Conservation (phyloP, 129 eudicot genomes). For the Saposhnikovia divaricata region DNA sequence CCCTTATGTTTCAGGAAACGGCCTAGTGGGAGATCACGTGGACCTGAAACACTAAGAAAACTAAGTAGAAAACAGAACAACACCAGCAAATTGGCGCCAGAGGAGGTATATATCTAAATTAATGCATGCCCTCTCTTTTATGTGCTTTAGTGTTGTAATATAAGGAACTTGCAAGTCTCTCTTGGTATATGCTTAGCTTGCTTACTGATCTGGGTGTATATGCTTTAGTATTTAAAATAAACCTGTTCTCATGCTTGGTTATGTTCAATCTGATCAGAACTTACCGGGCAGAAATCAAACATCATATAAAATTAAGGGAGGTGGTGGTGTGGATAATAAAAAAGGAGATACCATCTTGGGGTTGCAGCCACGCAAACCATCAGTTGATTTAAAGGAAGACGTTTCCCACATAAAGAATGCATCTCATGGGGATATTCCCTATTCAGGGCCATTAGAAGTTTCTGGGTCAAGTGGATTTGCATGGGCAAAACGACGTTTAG, state of each 20-base stretch:
- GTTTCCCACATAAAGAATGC: slow-evolving; percentile 62
- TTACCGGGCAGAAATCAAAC: slow-evolving; percentile 41
- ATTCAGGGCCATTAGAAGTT: slow-evolving; percentile 77
- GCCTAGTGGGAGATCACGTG: slow-evolving; percentile 57
- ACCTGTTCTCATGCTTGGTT: slow-evolving; percentile 8
- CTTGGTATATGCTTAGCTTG: neutral
- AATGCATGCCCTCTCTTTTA: slow-evolving; percentile 14
- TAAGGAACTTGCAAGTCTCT: neutral
- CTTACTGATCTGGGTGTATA: neutral
- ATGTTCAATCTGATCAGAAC: slow-evolving; percentile 31
- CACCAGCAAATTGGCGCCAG: slow-evolving; percentile 51
- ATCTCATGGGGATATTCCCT: slow-evolving; percentile 67
- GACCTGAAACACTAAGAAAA: slow-evolving; percentile 52
- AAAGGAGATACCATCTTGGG: slow-evolving; percentile 44
- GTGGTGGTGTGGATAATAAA: slow-evolving; percentile 14
- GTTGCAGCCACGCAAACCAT: slow-evolving; percentile 43
- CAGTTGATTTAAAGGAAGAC: slow-evolving; percentile 25
- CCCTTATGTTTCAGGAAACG: slow-evolving; percentile 47
- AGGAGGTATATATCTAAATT: slow-evolving; percentile 46
- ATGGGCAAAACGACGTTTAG: slow-evolving; percentile 77
- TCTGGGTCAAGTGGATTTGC: slow-evolving; percentile 96
- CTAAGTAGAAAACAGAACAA: slow-evolving; percentile 49
- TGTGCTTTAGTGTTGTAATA: neutral
- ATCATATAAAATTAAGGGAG: slow-evolving; percentile 35
- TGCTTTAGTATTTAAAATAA: neutral